Percentiles rank a stretch among this genome's conserved stretches.
phyloP scores from a whole-genome alignment of 2,329 filamentous ascomycete genomes.

The Sclerotinia subarctica region DNA sequence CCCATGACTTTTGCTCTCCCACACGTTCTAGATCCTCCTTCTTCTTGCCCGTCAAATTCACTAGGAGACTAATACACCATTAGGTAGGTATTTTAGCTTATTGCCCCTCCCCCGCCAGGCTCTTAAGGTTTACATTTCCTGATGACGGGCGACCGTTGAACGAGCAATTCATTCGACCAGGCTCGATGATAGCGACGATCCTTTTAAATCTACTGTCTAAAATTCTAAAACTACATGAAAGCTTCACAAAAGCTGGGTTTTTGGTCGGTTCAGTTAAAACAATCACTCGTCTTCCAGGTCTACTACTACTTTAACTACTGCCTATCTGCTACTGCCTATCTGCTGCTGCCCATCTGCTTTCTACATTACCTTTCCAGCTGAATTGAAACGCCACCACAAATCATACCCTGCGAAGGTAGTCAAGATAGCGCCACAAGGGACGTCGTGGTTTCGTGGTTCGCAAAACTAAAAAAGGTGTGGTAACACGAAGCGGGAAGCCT shows the following conservation, averaged over 20 bases:
- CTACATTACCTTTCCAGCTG: conserved; percentile 9
- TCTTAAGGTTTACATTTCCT: not conserved
- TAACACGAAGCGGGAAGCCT: conserved; percentile 16
- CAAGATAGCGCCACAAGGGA: conserved; percentile 15
- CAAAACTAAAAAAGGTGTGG: conserved; percentile 16
- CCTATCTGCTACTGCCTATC: too few relatives aligned
- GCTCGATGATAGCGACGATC: not conserved
- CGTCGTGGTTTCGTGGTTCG: not conserved
- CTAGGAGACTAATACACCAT: not conserved
- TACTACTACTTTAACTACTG: too few relatives aligned
- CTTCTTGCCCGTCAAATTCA: not conserved
- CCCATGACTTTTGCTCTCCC: too few relatives aligned
- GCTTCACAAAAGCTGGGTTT: too few relatives aligned
- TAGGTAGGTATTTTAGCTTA: not conserved
- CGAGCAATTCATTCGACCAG: not conserved
- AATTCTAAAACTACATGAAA: too few relatives aligned
- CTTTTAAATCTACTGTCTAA: too few relatives aligned
- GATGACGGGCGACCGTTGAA: not conserved
- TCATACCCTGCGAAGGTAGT: conserved; percentile 3
- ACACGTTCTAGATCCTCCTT: too few relatives aligned
- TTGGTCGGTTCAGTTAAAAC: not conserved
- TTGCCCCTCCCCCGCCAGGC: conserved; percentile 1
- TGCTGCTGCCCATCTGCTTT: not conserved
- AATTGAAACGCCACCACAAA: conserved; percentile 9
- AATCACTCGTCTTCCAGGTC: not conserved